Evolutionary conservation across 257 asterid genomes (phyloP), one percentile per base, ranked within the genome.

Genomic region (Fraxinus quadrangulata): DNA sequence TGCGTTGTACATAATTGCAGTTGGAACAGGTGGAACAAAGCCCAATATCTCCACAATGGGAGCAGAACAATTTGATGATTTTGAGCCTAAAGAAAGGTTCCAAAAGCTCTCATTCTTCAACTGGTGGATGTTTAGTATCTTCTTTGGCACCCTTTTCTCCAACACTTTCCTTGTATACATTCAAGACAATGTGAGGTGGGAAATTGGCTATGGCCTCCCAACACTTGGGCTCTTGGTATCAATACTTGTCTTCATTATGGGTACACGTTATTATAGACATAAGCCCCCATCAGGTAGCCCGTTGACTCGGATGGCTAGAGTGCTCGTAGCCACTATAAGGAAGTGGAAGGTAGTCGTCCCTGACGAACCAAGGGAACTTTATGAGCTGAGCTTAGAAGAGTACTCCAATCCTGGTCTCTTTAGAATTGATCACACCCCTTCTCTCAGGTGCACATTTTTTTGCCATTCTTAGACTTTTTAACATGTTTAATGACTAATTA

Each of bases 1-100:
- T 54, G 85, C 85, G 2, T 31, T 84, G 2, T 84, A 84, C 73
- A 75, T 84, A 45, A 39, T 84, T 47, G 87, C 87, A 37, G 5
- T 84, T 12, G 87, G 87, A 19, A 81, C 87, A 1, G 87, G 87
- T 1, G 87, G 87, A 28, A 84, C 87, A 24, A 84, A 84, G 65
- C 87, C 87, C 14, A 84, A 84, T 3, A 84, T 84, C 68, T 84
- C 87, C 33, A 84, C 87, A 66, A 81, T 84, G 85, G 72, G 72
- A 30, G 72, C 72, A 21, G 72, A 68, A 13, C 72, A 68, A 39
- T 68, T 68, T 68, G 72, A 68, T 68, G 72, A 68, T 28, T 30
- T 8, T 68, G 72, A 68, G 36, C 72, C 72, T 30, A 13, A 34
- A 10, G 72, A 68, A 30, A 68, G 39, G 72, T 21, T 28, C 40